A percentile compares a stretch with the other conserved stretches of the same genome.
Evolutionary conservation across 2,329 filamentous ascomycete species (phyloP).

Genomic region (Dothideomycetidae sp.): DNA sequence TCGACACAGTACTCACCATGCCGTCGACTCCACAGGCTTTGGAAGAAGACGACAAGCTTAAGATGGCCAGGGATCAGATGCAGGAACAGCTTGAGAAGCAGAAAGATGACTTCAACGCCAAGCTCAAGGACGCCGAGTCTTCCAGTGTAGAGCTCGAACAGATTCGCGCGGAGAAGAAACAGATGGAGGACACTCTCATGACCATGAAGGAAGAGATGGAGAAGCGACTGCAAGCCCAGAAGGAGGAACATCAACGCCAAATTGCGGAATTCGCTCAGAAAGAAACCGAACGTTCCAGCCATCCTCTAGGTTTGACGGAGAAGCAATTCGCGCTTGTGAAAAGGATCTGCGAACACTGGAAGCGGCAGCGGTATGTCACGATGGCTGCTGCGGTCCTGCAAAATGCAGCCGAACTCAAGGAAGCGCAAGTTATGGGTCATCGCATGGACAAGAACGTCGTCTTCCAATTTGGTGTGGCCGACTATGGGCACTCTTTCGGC

Average conservation of each 20-base stretch:
- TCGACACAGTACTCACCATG: conserved; percentile 88
- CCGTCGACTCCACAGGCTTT: conserved; percentile 75
- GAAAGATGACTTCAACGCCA: conserved; percentile 68
- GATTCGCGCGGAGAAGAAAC: conserved; percentile 64
- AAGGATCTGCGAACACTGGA: conserved; percentile 59
- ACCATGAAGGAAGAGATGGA: conserved; percentile 81
- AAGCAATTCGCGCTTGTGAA: conserved; percentile 58
- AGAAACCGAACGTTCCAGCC: conserved; percentile 34
- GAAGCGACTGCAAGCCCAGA: conserved; percentile 67
- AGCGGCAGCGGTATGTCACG: conserved; percentile 69
- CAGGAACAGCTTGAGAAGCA: conserved; percentile 69
- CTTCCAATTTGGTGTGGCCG: conserved; percentile 89
- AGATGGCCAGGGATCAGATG: conserved; percentile 66
- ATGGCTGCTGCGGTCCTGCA: conserved; percentile 90
- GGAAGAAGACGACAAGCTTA: conserved; percentile 63
- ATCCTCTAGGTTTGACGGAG: conserved; percentile 50
- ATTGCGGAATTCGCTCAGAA: conserved; percentile 57
- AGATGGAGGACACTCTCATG: conserved; percentile 70
- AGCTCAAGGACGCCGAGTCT: conserved; percentile 60
- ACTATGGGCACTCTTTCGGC: conserved; percentile 72
- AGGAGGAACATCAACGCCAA: conserved; percentile 70
- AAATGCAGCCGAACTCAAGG: conserved; percentile 75
- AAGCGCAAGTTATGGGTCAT: conserved; percentile 95
- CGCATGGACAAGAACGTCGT: conserved; percentile 85
- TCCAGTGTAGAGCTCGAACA: conserved; percentile 69